These are phyloP conservation scores for Aspergillus viridinutans DNA, from an alignment of 2,329 filamentous ascomycete species.

Conservation along the genomic window DNA sequence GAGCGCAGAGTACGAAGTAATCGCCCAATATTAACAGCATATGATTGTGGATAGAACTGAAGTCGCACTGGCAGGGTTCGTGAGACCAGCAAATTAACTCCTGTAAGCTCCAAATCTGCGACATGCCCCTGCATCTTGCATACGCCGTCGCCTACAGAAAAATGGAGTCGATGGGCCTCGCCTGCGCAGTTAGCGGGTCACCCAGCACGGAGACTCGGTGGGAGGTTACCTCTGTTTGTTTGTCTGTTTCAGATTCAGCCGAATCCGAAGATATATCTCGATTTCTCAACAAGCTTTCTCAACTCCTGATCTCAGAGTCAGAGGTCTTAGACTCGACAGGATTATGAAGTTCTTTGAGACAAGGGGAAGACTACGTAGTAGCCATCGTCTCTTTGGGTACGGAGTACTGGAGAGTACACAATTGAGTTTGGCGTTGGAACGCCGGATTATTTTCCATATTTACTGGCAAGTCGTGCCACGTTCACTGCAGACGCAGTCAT, in stretches of 20 bases:
- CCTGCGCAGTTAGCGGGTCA: too few species aligned
- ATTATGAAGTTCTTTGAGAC: neutral
- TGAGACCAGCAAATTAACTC: neutral
- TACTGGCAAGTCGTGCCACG: neutral
- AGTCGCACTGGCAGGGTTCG: neutral
- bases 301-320: too few species aligned
- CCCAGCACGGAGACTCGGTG: neutral
- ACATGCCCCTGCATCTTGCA: neutral
- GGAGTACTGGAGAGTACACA: neutral
- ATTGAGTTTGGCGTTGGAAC: neutral
- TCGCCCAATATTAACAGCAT: neutral
- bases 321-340: too few species aligned
- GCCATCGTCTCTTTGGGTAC: too few species aligned
- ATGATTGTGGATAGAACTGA: neutral
- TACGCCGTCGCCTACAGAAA: neutral
- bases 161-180: neutral
- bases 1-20: neutral
- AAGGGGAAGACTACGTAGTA: too few species aligned
- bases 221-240: neutral
- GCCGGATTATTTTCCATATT: neutral
- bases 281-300: neutral
- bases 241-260: too few species aligned
- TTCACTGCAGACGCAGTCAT: neutral
- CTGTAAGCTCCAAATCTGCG: neutral
- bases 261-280: too few species aligned